A percentile compares a stretch with the other conserved stretches of the same genome.
These are phyloP conservation scores for Bacterosira constricta DNA, from an alignment of 108 stramenopile species.

Conservation along the genomic window DNA sequence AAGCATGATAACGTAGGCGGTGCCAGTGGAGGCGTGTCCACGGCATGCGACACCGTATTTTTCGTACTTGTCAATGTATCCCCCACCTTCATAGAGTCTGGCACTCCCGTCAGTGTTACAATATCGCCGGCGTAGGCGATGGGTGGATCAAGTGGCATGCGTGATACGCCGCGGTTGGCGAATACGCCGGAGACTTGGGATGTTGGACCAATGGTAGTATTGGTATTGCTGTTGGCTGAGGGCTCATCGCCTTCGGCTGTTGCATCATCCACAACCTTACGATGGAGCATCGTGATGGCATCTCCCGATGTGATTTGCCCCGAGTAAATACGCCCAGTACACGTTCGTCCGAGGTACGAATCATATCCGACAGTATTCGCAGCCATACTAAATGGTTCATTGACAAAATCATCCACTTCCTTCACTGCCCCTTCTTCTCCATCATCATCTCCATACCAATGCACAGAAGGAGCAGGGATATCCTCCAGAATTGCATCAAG, in stretches of 20 bases:
- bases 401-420: conserved; percentile 40
- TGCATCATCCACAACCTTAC: conserved; percentile 15
- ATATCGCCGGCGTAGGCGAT: conserved; percentile 94
- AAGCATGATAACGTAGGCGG: conserved; percentile 96
- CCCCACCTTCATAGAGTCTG: conserved; percentile 81
- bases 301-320: conserved; percentile 62
- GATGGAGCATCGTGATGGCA: conserved; percentile 51
- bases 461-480: conserved; percentile 79
- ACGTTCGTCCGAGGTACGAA: conserved; percentile 80
- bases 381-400: conserved; percentile 78
- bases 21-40: conserved; percentile 88
- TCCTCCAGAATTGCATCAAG: conserved; percentile 81
- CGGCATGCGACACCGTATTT: conserved; percentile 55
- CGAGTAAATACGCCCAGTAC: conserved; percentile 79
- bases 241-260: too few relatives aligned
- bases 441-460: conserved; percentile 33
- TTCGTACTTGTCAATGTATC: conserved; percentile 87
- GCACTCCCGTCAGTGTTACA: conserved; percentile 93
- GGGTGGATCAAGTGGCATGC: conserved; percentile 72
- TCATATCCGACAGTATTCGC: conserved; percentile 91
- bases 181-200: conserved; percentile 67
- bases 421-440: conserved; percentile 14
- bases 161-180: conserved; percentile 75
- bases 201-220: conserved; percentile 21
- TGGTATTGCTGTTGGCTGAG: background rate